Conservation (phyloP, 108 stramenopile species). For the Fistulifera pelliculosa region DNA sequence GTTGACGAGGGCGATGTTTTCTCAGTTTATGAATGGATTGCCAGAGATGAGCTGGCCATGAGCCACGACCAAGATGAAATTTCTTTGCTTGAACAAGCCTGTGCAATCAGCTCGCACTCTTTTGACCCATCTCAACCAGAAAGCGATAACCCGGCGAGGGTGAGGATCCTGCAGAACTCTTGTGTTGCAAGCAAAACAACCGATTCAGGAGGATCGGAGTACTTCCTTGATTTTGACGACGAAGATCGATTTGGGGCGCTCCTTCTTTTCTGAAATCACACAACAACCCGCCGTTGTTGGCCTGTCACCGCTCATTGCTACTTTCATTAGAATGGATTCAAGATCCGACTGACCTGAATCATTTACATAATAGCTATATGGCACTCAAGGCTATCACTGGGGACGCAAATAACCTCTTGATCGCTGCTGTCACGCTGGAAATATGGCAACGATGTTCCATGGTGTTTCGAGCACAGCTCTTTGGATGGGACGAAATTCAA, state of each 20-base stretch:
- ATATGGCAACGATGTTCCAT: constrained; percentile 67
- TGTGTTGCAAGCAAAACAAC: constrained; percentile 26
- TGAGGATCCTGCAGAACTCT: constrained; percentile 30
- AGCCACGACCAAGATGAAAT: constrained; percentile 67
- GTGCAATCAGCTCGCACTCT: constrained; percentile 37
- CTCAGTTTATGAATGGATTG: constrained; percentile 70
- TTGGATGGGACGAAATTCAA: constrained; percentile 68
- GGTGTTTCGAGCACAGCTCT: constrained; percentile 54
- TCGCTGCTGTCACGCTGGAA: constrained; percentile 37
- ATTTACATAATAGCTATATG: constrained; percentile 33
- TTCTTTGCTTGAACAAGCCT: constrained; percentile 50
- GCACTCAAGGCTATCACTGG: constrained; percentile 35
- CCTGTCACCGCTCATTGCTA: constrained; percentile 62
- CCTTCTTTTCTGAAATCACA: constrained; percentile 26
- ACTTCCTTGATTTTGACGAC: constrained; percentile 32
- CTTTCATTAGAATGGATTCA: constrained; percentile 48
- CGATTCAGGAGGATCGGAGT: constrained; percentile 25
- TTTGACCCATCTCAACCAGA: constrained; percentile 55
- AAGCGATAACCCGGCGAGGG: constrained; percentile 34
- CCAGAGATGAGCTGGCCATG: constrained; percentile 59
- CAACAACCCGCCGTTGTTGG: constrained; percentile 36
- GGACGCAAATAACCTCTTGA: constrained; percentile 21
- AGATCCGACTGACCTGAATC: constrained; percentile 31
- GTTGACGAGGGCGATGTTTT: constrained; percentile 46
- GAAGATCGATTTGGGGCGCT: constrained; percentile 23